A percentile compares a stretch with the other conserved stretches of the same genome.
These are phyloP conservation scores for Wickerhamiella parazyma DNA, from an alignment of 805 yeast species.

Conservation along the genomic window DNA sequence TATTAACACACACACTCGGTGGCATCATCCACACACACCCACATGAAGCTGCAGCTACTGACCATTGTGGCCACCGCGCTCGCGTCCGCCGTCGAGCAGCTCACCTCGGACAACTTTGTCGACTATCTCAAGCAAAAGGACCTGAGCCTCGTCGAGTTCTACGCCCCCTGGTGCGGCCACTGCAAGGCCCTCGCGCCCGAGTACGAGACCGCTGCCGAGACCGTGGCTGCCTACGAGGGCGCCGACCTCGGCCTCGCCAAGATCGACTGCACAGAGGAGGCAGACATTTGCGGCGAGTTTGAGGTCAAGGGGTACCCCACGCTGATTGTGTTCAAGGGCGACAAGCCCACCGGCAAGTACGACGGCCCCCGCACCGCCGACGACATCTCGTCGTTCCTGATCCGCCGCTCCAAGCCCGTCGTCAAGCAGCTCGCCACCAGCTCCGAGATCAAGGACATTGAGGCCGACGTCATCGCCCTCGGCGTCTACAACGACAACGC, in stretches of 20 bases:
- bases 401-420: slow-evolving; percentile 69
- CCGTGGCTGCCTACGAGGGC: slow-evolving; percentile 12
- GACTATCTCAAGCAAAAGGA: slow-evolving; percentile 57
- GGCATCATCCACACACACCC: background rate
- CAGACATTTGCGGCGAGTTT: slow-evolving; percentile 52
- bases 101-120: slow-evolving; percentile 52
- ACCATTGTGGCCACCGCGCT: slow-evolving; percentile 28
- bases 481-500: slow-evolving; percentile 40
- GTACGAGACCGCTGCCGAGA: slow-evolving; percentile 23
- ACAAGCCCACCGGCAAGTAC: slow-evolving; percentile 44
- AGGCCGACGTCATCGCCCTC: slow-evolving; percentile 28
- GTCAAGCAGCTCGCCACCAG: slow-evolving; percentile 42
- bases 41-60: slow-evolving; percentile 3
- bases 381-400: slow-evolving; percentile 66
- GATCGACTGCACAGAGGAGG: slow-evolving; percentile 76
- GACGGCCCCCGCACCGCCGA: slow-evolving; percentile 74
- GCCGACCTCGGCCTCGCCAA: slow-evolving; percentile 43
- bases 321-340: slow-evolving; percentile 48
- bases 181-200: slow-evolving; percentile 37
- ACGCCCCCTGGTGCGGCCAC: slow-evolving; percentile 98
- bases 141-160: slow-evolving; percentile 73
- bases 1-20: background rate
- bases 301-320: slow-evolving; percentile 76
- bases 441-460: slow-evolving; percentile 30
- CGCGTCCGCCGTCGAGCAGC: slow-evolving; percentile 76